Percentiles rank a stretch among this genome's conserved stretches.
Evolutionary conservation across 176 grass and related monocot genomes (phyloP).

Genomic region (Carex parvula): DNA sequence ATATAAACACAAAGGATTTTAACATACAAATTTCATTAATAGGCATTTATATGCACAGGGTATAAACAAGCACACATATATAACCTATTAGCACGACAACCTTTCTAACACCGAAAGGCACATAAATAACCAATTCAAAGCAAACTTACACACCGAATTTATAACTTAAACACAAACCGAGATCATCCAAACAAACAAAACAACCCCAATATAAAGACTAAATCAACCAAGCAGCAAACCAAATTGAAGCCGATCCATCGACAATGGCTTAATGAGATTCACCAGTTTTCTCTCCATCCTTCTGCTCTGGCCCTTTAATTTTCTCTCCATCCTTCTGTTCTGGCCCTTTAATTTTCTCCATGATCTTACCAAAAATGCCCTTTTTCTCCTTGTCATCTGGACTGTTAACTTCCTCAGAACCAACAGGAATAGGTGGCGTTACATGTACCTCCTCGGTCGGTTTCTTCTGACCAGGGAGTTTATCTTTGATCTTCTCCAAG

Average conservation of each 20-base stretch:
- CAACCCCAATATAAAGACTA: background rate
- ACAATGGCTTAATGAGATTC: background rate
- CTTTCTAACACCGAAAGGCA: background rate
- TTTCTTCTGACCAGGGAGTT: conserved; percentile 72
- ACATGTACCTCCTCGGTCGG: conserved; percentile 43
- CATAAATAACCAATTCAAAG: conserved; percentile 7
- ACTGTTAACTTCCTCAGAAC: conserved; percentile 36
- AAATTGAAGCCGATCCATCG: background rate
- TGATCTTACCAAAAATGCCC: conserved; percentile 88
- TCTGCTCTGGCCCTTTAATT: too few species aligned
- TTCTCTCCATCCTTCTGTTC: too few species aligned
- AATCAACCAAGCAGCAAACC: conserved; percentile 12
- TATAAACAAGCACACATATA: conserved; percentile 22
- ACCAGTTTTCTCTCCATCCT: conserved; percentile 46
- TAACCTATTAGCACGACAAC: conserved; percentile 18
- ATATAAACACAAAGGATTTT: background rate
- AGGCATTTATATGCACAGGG: conserved; percentile 22
- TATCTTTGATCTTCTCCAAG: conserved; percentile 98
- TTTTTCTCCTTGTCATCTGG: conserved; percentile 82
- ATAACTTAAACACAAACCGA: background rate
- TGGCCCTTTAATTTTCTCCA: conserved; percentile 72
- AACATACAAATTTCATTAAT: conserved; percentile 21
- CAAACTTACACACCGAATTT: conserved; percentile 15
- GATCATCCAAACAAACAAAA: conserved; percentile 21
- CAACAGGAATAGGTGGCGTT: background rate